Percentiles rank a stretch among this genome's conserved stretches.
Conservation (phyloP, 176 grass and related monocot genomes). For the Bolboschoenus planiculmis region DNA sequence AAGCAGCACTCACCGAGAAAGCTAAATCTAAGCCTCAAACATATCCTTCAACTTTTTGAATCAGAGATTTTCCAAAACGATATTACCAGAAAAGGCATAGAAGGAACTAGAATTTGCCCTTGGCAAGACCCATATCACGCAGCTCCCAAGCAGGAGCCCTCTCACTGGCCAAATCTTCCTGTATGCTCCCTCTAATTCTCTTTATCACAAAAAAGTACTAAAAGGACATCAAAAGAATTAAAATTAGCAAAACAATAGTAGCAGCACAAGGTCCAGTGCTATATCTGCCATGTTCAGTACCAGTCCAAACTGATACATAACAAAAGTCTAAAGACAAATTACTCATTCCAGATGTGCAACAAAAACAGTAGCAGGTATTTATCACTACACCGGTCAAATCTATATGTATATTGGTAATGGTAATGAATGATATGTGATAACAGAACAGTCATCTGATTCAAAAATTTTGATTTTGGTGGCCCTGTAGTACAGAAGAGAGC, state of each 20-base stretch:
- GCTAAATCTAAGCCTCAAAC: conserved; percentile 8
- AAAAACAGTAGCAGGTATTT: not conserved
- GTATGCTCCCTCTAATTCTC: conserved; percentile 54
- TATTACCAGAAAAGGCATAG: not conserved
- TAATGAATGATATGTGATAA: not conserved
- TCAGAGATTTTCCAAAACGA: not conserved
- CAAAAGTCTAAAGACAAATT: not conserved
- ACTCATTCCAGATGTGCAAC: not conserved
- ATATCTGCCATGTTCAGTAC: not conserved
- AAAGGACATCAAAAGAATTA: conserved; percentile 16
- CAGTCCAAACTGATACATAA: not conserved
- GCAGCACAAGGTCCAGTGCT: not conserved
- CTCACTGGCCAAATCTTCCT: conserved; percentile 47
- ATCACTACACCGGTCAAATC: too few species aligned
- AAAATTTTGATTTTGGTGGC: not conserved
- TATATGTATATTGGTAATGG: not conserved
- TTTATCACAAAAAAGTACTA: conserved; percentile 84
- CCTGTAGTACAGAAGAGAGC: not conserved
- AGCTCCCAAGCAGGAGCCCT: conserved; percentile 68
- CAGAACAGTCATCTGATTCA: not conserved
- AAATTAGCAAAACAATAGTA: not conserved
- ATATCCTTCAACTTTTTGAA: not conserved
- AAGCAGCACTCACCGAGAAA: conserved; percentile 3
- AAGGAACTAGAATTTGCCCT: conserved; percentile 24
- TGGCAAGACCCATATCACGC: conserved; percentile 60